These are phyloP conservation scores for Daedaleopsis nitida DNA, from an alignment of 768 basidiomycete genomes.

Conservation along the genomic window DNA sequence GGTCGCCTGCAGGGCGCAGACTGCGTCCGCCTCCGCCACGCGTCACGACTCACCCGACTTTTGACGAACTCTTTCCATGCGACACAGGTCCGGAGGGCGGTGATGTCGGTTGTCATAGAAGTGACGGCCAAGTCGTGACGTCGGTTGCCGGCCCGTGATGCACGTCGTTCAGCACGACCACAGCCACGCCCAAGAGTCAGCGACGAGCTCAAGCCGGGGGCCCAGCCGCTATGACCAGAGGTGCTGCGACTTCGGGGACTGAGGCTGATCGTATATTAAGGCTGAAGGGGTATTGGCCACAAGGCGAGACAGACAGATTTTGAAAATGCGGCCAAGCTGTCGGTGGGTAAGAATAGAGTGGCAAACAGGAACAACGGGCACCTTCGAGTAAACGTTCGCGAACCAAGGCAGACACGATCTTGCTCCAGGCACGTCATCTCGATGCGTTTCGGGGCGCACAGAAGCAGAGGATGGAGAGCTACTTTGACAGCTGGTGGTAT, in stretches of 20 bases:
- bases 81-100: background rate
- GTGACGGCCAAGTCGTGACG: conserved; percentile 5
- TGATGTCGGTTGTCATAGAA: conserved; percentile 1
- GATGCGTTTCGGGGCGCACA: background rate
- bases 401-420: too few relatives aligned
- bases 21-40: background rate
- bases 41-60: background rate
- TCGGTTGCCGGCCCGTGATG: conserved; percentile 13
- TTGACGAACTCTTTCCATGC: background rate
- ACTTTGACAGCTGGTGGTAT: background rate
- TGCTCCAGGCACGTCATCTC: background rate
- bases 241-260: too few relatives aligned
- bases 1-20: too few relatives aligned
- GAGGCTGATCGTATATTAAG: too few relatives aligned
- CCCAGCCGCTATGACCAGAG: too few relatives aligned
- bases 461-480: background rate
- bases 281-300: too few relatives aligned
- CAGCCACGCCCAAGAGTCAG: conserved; percentile 3
- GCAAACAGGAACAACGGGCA: too few relatives aligned
- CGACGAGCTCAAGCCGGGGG: background rate
- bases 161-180: conserved; percentile 11
- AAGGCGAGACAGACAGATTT: too few relatives aligned
- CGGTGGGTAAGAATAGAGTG: too few relatives aligned
- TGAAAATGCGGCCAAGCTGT: too few relatives aligned
- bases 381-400: too few relatives aligned